Percentiles rank a stretch among this genome's conserved stretches.
These are phyloP conservation scores for Melanopsichium pennsylvanicum DNA, from an alignment of 1,284 basidiomycete species.

Conservation along the genomic window DNA sequence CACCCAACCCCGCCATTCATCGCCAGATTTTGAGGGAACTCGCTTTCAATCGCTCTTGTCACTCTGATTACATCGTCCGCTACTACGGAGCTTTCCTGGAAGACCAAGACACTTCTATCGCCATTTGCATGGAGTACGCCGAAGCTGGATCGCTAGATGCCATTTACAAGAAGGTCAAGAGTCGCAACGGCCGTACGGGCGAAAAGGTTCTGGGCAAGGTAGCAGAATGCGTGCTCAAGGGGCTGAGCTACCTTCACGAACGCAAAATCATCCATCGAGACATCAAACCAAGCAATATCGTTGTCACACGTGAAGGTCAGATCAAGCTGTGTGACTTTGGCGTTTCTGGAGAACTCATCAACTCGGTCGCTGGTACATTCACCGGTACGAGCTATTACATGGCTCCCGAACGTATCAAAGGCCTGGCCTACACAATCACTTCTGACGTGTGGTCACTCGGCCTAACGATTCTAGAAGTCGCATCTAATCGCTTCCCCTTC, in stretches of 20 bases:
- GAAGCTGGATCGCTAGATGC: conserved; percentile 85
- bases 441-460: conserved; percentile 99
- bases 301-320: conserved; percentile 83
- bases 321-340: conserved; percentile 96
- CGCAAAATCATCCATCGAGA: conserved; percentile 93
- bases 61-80: conserved; percentile 86
- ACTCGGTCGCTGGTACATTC: conserved; percentile 90
- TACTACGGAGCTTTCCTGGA: conserved; percentile 96
- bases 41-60: conserved; percentile 83
- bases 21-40: conserved; percentile 93
- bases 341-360: conserved; percentile 91
- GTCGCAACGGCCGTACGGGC: conserved; percentile 78
- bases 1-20: conserved; percentile 82
- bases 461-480: conserved; percentile 88
- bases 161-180: conserved; percentile 83
- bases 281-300: conserved; percentile 95
- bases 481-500: conserved; percentile 94
- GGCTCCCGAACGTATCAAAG: conserved; percentile 95
- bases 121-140: conserved; percentile 93
- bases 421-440: conserved; percentile 86
- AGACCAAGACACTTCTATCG: conserved; percentile 88
- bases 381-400: conserved; percentile 97
- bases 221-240: conserved; percentile 88
- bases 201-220: conserved; percentile 92
- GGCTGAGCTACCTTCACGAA: conserved; percentile 88